Evolutionary conservation across 2,329 filamentous ascomycete species (phyloP), one percentile per base, ranked within the genome.

Genomic region (Rachicladosporium sp.): DNA sequence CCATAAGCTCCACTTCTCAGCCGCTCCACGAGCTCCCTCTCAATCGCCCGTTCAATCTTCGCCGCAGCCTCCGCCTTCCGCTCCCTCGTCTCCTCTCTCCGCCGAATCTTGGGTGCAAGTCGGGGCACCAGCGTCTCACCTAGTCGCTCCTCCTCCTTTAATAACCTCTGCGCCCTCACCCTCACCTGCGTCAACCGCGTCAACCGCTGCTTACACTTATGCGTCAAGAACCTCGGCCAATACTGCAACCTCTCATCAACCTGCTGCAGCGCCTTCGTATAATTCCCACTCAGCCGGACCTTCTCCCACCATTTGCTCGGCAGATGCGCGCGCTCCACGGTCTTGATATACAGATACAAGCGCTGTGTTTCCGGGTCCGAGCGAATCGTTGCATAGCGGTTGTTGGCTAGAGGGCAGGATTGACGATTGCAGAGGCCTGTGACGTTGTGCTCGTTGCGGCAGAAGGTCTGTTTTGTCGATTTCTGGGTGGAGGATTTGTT

Each of bases 261-360:
- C 61, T 93, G 84, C 50, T 83, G 75, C 19, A 98, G 74, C 1
- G 91, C 91, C 58, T 88, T 82, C 47, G 79, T 76, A 63, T 96
- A 96, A 69, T 96, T 95, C 53, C 78, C 76, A 21, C 85, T 86
- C 29, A 98, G 70, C 57, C 87, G 84, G 59, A 95, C 86, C 51
- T 81, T 79, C 66, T 96, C 87, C 91, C 91, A 98, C 67, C 89
- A 78, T 64, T 93, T 93, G 43, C 77, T 80, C 1, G 89, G 91
- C 64, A 89, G 75, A 62, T 88, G 89, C 9, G 82, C 73, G 46
- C 91, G 83, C 68, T 94, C 87, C 50, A 88, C 76, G 4, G 86
- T 91, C 69, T 95, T 96, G 73, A 94, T 93, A 72, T 93, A 96
- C 42, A 96, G 79, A 66, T 95, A 96, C 46, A 96, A 73, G 6